Base-by-base conservation (phyloP, 768 basidiomycete species). In the Pleurotus cornucopiae region DNA sequence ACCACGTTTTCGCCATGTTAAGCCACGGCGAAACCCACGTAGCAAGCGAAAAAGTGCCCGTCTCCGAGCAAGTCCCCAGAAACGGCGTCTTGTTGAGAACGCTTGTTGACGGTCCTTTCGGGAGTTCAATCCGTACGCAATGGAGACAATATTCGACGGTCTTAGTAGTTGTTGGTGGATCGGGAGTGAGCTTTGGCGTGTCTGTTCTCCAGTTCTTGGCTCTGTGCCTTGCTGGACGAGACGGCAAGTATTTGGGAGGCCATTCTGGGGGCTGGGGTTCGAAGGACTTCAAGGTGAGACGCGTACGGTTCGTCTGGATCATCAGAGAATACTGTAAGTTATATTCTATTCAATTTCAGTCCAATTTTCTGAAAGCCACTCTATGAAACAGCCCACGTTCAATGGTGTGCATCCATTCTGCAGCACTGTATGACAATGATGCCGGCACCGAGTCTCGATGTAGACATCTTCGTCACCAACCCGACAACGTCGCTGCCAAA, bases 261-360 rank as follows among this genome's bases (percentile, higher is more conserved):
- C 69, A 67, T 34, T 61, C 68, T 5, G 78, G 78, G 6, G 75
- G 79, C 1, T 76, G 72, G 68, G 75, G 76, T 0, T 60, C 71
- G 30, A 71, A 69, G 21, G 62, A 65, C 4, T 77, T 71, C 55
- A 71, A 69, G 43, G 82, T 79, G 5, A 70, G 63, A 30, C 76
- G 90, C 4, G 78, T 90, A 0, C 75, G 89, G 14, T 89, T 91
- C 60, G 76, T 91, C 2, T 91, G 89, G 89, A 77, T 90, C 44
- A 73, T 89, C 18, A 76, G 88, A 39, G 90, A 91, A 63, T 90
- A 84, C 63, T 78, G 88, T 89, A 57, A 69, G 86, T 73, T 1
- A 12, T 21, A 1, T 34, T 11, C 30, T 34, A 34, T 34, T 34
- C 30, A 34, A 11, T 25, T 9, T 34, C 30, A 11, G 30, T 34